Conservation (phyloP, 1,284 basidiomycete species). For the Clitocybe nebularis region DNA sequence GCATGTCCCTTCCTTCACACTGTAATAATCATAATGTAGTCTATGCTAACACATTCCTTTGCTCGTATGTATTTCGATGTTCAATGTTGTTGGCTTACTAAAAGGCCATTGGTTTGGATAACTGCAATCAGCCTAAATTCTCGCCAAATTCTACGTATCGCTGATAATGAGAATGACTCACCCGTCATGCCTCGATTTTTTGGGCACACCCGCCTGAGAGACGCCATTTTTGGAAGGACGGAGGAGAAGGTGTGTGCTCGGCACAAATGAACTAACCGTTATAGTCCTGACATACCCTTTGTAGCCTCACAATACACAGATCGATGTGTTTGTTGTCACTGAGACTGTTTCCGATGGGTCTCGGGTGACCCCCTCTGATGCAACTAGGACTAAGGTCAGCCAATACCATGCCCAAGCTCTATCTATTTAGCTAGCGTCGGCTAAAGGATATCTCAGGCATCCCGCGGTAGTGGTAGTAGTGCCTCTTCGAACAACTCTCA, state of each 20-base stretch:
- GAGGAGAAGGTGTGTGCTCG: conserved; percentile 4
- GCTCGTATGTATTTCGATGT: conserved; percentile 20
- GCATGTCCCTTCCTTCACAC: not conserved
- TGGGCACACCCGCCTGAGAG: conserved; percentile 8
- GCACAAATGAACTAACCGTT: not conserved
- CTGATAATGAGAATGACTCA: conserved; percentile 17
- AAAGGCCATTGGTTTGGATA: too few species aligned
- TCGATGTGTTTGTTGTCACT: conserved; percentile 6
- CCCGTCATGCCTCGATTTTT: conserved; percentile 18
- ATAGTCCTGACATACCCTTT: not conserved
- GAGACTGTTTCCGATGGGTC: conserved; percentile 6
- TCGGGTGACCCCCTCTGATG: too few species aligned
- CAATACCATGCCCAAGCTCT: too few species aligned
- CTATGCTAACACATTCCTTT: conserved; percentile 30
- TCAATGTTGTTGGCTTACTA: not conserved
- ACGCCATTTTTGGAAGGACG: conserved; percentile 5
- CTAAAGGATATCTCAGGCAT: too few species aligned
- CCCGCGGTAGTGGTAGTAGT: too few species aligned
- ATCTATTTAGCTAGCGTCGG: too few species aligned
- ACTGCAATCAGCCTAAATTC: conserved; percentile 31
- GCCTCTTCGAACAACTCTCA: too few species aligned
- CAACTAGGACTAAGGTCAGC: too few species aligned
- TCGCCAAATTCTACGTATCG: conserved; percentile 24
- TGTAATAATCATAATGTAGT: too few species aligned
- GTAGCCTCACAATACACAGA: conserved; percentile 5